Percentiles rank a stretch among this genome's conserved stretches.
Conservation (phyloP, 306 rosid genomes). For the Vigna reflexopilosa region DNA sequence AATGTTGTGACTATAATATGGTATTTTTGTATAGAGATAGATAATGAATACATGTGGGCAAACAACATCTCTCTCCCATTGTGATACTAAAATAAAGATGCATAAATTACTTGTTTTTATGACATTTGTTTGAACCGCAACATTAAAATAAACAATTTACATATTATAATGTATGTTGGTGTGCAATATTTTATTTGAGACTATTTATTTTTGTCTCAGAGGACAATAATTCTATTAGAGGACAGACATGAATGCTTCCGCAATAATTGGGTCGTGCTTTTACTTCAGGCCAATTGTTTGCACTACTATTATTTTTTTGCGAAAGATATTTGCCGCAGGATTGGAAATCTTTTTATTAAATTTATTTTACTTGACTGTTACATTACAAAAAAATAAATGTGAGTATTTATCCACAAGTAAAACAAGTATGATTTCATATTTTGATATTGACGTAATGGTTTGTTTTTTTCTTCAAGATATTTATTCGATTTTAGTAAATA, state of each 20-base stretch:
- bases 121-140: constrained; percentile 39
- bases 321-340: too few species aligned
- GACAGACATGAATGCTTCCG: constrained; percentile 40
- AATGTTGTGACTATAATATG: not conserved
- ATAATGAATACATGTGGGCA: not conserved
- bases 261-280: not conserved
- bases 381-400: too few species aligned
- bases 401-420: not conserved
- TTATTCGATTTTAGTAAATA: not conserved
- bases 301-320: too few species aligned
- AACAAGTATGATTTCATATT: not conserved
- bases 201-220: constrained; percentile 2
- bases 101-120: not conserved
- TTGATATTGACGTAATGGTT: not conserved
- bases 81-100: not conserved
- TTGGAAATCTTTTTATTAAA: too few species aligned
- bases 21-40: not conserved
- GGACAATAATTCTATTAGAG: constrained; percentile 34
- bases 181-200: constrained; percentile 3
- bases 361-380: too few species aligned
- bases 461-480: not conserved
- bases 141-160: constrained; percentile 38
- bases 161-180: not conserved
- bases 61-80: too few species aligned
- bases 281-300: not conserved